Evolutionary conservation across 192 early-diverging fungal species (phyloP).

Genomic region (Endogone sp.): DNA sequence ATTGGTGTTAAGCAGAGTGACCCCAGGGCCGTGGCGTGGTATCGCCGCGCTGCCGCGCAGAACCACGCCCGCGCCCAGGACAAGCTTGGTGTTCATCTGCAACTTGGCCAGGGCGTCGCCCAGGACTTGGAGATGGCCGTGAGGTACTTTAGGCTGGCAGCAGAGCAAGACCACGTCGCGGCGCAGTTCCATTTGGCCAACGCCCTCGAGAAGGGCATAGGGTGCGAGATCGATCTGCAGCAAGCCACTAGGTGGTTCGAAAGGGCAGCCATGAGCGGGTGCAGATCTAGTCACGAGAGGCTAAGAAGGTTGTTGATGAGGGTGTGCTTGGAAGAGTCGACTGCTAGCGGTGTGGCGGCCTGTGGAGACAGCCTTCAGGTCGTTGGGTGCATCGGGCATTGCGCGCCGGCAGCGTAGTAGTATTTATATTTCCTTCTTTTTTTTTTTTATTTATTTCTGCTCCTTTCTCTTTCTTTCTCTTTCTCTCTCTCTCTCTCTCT

Average conservation of each 20-base stretch:
- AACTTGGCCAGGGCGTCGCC: conserved; percentile 43
- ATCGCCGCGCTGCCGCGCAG: conserved; percentile 48
- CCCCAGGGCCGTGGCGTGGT: conserved; percentile 55
- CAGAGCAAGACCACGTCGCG: conserved; percentile 60
- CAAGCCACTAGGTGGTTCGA: conserved; percentile 13
- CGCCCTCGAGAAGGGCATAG: conserved; percentile 46
- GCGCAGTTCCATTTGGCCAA: conserved; percentile 48
- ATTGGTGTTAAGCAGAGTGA: conserved; percentile 59
- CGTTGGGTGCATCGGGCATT: conserved; percentile 21
- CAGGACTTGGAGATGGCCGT: conserved; percentile 42
- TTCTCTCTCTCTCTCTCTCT: conserved; percentile 9
- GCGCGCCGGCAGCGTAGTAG: conserved; percentile 31
- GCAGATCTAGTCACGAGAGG: conserved; percentile 15
- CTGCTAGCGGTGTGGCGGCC: background rate
- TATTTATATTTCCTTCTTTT: conserved; percentile 6
- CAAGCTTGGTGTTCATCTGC: conserved; percentile 50
- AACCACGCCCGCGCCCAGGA: conserved; percentile 55
- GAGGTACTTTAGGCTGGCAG: conserved; percentile 57
- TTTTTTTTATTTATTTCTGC: conserved; percentile 10
- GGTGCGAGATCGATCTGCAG: conserved; percentile 19
- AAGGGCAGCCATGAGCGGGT: conserved; percentile 14
- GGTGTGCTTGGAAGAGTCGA: conserved; percentile 17
- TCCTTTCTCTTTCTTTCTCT: conserved; percentile 5
- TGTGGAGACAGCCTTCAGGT: conserved; percentile 8
- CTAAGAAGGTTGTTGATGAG: conserved; percentile 10